These are phyloP conservation scores for Neonectria coccinea DNA, from an alignment of 2,329 filamentous ascomycete genomes.

Conservation along the genomic window DNA sequence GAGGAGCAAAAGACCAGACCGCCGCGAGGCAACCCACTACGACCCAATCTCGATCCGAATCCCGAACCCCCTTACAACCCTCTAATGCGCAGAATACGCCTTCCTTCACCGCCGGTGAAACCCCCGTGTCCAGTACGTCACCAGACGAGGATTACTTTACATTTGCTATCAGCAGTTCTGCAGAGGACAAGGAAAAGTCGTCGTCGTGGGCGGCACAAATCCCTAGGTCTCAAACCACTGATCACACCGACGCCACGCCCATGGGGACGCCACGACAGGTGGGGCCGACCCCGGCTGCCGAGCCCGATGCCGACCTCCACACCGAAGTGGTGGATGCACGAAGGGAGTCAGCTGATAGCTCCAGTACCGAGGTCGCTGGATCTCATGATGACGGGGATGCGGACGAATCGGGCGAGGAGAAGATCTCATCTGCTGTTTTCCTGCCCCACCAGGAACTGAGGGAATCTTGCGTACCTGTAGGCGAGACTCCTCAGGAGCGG, in stretches of 20 bases:
- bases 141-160: conserved; percentile 44
- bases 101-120: conserved; percentile 29
- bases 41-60: conserved; percentile 31
- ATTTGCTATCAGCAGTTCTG: conserved; percentile 26
- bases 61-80: conserved; percentile 23
- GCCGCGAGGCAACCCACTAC: conserved; percentile 23
- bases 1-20: conserved; percentile 5
- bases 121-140: conserved; percentile 37
- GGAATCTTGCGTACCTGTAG: conserved; percentile 45
- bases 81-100: conserved; percentile 9
- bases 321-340: conserved; percentile 48
- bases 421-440: conserved; percentile 88
- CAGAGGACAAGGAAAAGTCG: conserved; percentile 24
- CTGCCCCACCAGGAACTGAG: conserved; percentile 76
- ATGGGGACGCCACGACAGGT: conserved; percentile 36
- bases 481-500: conserved; percentile 49
- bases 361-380: conserved; percentile 51
- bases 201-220: conserved; percentile 35
- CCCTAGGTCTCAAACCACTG: conserved; percentile 30
- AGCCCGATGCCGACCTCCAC: conserved; percentile 38
- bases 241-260: conserved; percentile 38
- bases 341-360: conserved; percentile 55
- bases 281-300: conserved; percentile 42
- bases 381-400: conserved; percentile 53
- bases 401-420: conserved; percentile 80